phyloP scores from a whole-genome alignment of 2,329 filamentous ascomycete species.

The Sordariomycetes sp. region DNA sequence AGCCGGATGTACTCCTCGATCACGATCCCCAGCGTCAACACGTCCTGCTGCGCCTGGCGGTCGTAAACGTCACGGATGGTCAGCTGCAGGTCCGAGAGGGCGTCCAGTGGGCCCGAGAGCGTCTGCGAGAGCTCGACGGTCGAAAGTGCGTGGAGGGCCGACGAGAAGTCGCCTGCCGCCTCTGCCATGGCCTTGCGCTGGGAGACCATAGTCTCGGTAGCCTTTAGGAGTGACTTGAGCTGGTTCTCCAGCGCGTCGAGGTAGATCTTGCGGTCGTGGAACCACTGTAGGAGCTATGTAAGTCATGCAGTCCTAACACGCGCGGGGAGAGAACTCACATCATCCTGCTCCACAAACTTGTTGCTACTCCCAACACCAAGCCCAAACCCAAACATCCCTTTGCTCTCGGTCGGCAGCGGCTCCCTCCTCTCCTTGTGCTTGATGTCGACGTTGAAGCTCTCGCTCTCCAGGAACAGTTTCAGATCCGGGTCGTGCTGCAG shows the following conservation, averaged over 20 bases:
- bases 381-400: constrained; percentile 83
- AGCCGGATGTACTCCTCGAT: constrained; percentile 97
- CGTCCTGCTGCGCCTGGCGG: constrained; percentile 91
- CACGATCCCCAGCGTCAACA: constrained; percentile 91
- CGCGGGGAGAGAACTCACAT: constrained; percentile 45
- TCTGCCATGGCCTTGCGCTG: constrained; percentile 92
- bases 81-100: constrained; percentile 84
- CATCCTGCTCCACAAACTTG: constrained; percentile 97
- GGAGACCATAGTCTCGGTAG: constrained; percentile 83
- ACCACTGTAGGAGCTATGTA: constrained; percentile 54
- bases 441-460: constrained; percentile 89
- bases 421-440: constrained; percentile 96
- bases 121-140: constrained; percentile 85
- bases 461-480: constrained; percentile 94
- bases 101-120: constrained; percentile 80
- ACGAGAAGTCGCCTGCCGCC: constrained; percentile 85
- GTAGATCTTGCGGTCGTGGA: constrained; percentile 92
- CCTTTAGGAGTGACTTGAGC: constrained; percentile 80
- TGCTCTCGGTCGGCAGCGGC: constrained; percentile 76
- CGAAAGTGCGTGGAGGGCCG: constrained; percentile 83
- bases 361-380: constrained; percentile 64
- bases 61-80: constrained; percentile 94
- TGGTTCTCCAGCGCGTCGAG: constrained; percentile 89
- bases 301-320: not conserved
- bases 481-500: constrained; percentile 88